phyloP scores from a whole-genome alignment of 768 basidiomycete genomes.

The Auriscalpium vulgare region DNA sequence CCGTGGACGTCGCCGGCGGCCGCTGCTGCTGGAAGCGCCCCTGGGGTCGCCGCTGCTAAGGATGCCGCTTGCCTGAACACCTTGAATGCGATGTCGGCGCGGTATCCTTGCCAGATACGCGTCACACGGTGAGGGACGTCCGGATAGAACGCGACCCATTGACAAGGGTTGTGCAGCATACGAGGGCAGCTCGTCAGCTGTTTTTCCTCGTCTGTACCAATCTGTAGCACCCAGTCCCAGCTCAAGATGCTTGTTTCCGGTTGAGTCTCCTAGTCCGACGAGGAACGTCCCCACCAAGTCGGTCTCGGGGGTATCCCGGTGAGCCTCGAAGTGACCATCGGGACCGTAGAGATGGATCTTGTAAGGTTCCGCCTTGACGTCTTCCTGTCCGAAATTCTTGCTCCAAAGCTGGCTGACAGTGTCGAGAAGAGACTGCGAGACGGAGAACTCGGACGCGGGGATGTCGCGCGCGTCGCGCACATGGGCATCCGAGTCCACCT shows the following conservation, averaged over 20 bases:
- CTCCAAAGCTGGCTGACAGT: constrained; percentile 13
- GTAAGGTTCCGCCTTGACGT: constrained; percentile 23
- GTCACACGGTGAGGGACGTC: constrained; percentile 21
- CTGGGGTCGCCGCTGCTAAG: too few relatives aligned
- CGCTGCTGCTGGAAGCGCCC: constrained; percentile 6
- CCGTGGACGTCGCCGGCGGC: constrained; percentile 1
- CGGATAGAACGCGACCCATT: constrained; percentile 26
- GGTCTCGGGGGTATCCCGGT: constrained; percentile 22
- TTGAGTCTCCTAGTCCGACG: constrained; percentile 22
- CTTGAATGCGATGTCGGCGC: constrained; percentile 25
- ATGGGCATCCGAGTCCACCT: constrained; percentile 10
- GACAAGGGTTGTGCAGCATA: constrained; percentile 1
- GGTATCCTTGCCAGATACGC: constrained; percentile 10
- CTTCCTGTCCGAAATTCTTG: constrained; percentile 14
- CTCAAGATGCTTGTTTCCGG: neutral
- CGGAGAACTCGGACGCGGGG: constrained; percentile 13
- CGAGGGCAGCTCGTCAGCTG: neutral
- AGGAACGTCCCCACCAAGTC: constrained; percentile 27
- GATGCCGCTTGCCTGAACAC: constrained; percentile 6
- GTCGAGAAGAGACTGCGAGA: constrained; percentile 11
- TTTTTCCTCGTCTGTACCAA: too few relatives aligned
- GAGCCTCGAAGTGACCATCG: constrained; percentile 20
- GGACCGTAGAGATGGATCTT: constrained; percentile 26
- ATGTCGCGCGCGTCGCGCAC: constrained; percentile 23
- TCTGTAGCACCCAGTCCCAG: neutral